A percentile compares a stretch with the other conserved stretches of the same genome.
phyloP scores from a whole-genome alignment of 306 rosid genomes.

The Corylus avellana region DNA sequence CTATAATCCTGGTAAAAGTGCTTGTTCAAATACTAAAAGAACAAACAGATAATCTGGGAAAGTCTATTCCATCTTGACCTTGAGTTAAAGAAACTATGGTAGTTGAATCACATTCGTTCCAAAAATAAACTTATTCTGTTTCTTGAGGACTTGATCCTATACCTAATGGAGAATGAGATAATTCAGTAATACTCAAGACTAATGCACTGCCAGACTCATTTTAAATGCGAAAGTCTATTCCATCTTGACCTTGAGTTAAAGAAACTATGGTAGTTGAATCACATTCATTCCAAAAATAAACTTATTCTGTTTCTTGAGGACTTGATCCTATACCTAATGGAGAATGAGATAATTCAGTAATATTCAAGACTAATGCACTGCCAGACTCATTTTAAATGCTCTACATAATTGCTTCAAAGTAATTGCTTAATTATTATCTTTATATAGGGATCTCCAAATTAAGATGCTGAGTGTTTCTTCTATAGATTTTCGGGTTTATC shows the following conservation, averaged over 20 bases:
- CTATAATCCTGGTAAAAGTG: too few relatives aligned
- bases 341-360: background rate
- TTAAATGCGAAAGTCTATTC: background rate
- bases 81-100: background rate
- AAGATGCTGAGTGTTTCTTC: background rate
- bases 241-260: background rate
- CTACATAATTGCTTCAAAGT: background rate
- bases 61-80: background rate
- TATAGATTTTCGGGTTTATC: slow-evolving; percentile 42
- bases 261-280: background rate
- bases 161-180: background rate
- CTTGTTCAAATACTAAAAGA: background rate
- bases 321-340: background rate
- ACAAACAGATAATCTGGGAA: background rate
- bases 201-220: background rate
- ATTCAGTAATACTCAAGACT: background rate
- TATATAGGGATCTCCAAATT: background rate
- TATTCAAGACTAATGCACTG: background rate
- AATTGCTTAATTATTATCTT: background rate
- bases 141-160: background rate
- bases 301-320: too few relatives aligned
- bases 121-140: background rate
- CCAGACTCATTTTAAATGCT: background rate
- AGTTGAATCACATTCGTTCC: background rate
- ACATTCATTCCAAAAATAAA: background rate